These are phyloP conservation scores for Marchantia paleacea DNA, from an alignment of 225 moss, liverwort and hornwort species.

Conservation along the genomic window DNA sequence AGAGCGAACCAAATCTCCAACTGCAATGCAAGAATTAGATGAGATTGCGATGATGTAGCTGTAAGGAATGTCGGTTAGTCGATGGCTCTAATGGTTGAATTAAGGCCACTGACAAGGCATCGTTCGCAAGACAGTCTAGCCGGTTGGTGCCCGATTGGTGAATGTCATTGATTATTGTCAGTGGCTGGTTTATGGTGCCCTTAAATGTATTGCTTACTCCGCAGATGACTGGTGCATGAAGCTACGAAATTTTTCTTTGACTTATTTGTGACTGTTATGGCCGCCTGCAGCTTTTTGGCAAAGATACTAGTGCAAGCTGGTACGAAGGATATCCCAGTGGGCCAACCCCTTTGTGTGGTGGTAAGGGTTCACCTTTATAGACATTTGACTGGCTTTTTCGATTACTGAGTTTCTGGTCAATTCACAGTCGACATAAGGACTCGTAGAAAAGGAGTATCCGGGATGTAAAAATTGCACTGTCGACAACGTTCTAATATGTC, in stretches of 20 bases:
- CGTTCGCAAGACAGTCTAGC: too few species aligned
- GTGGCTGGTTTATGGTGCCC: background rate
- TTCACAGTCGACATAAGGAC: background rate
- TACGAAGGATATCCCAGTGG: slow-evolving; percentile 86
- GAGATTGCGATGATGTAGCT: too few species aligned
- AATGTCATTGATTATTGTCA: too few species aligned
- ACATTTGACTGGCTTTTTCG: background rate
- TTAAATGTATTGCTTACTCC: background rate
- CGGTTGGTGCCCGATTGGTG: too few species aligned
- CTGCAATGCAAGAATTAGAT: background rate
- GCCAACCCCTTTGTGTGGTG: slow-evolving; percentile 73
- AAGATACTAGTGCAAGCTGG: slow-evolving; percentile 79
- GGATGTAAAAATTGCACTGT: too few species aligned
- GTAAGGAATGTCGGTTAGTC: too few species aligned
- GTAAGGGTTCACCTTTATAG: slow-evolving; percentile 39
- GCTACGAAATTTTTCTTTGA: background rate
- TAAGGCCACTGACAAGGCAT: too few species aligned
- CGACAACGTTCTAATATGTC: too few species aligned
- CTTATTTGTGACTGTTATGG: background rate
- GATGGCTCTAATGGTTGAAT: too few species aligned
- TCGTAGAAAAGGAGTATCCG: too few species aligned
- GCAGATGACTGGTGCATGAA: background rate
- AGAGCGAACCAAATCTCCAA: background rate
- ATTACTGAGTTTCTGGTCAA: background rate
- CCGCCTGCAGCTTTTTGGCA: slow-evolving; percentile 65